Evolutionary conservation across 1,284 basidiomycete genomes (phyloP).

Genomic region (Ceratobasidium sp.): DNA sequence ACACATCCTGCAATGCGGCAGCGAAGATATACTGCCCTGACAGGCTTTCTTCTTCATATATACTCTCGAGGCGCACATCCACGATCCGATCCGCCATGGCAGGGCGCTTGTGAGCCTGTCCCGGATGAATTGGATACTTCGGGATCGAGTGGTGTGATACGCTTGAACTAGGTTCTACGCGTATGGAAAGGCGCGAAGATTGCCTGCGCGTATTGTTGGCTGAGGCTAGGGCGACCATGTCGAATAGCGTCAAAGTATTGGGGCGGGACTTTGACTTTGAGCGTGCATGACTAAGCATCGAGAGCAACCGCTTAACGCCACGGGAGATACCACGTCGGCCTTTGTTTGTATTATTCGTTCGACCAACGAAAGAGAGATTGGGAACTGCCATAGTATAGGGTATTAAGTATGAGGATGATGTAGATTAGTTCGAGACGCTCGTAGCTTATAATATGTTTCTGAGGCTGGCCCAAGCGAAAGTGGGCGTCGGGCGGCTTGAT

Average conservation of each 20-base stretch:
- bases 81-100: conserved; percentile 31
- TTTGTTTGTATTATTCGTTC: conserved; percentile 5
- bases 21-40: conserved; percentile 14
- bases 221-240: conserved; percentile 12
- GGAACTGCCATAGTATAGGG: not conserved
- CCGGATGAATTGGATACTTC: not conserved
- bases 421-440: too few relatives aligned
- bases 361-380: conserved; percentile 3
- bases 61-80: conserved; percentile 17
- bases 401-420: not conserved
- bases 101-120: not conserved
- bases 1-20: conserved; percentile 25
- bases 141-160: not conserved
- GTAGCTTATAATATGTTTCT: conserved; percentile 1
- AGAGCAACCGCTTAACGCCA: conserved; percentile 13
- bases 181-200: conserved; percentile 3
- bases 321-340: conserved; percentile 23
- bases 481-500: conserved; percentile 19
- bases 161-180: conserved; percentile 8
- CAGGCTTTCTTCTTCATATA: conserved; percentile 25
- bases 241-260: conserved; percentile 23
- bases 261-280: conserved; percentile 22
- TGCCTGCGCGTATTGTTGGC: not conserved
- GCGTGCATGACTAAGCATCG: not conserved
- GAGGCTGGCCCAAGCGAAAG: conserved; percentile 15